Base-by-base conservation (phyloP, 2,329 filamentous ascomycete species). In the Pseudonectria foliicola region DNA sequence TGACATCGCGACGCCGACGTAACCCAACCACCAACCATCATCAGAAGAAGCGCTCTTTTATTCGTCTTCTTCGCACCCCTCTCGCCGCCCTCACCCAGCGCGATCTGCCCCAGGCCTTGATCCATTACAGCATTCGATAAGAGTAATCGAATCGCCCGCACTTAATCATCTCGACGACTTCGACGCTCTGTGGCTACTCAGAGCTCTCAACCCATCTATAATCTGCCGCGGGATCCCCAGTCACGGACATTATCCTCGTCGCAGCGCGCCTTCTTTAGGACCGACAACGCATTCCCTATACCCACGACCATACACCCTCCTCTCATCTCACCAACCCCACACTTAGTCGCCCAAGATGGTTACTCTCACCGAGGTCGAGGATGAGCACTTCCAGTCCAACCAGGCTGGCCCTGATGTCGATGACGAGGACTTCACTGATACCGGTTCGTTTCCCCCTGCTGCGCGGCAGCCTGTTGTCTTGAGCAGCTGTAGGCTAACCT, bases 311-410 rank as follows among this genome's bases (percentile, higher is more conserved):
- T 42, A 33, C 45, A 27, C 13, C 31, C 35, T 28, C 27, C 18
- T 28, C 12, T 25, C 16, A 36, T 40, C 29, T 13, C 33, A 29
- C 27, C 13, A 24, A 16, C 18, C 32, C 33, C 37, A 25, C 13
- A 29, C 31, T 13, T 34, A 48, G 54, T 37, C 45, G 40, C 46
- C 38, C 66, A 80, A 64, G 54, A 95, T 96, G 90, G 90, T 96
- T 64, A 87, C 90, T 67, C 85, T 96, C 60, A 85, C 87, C 60
- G 90, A 96, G 73, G 90, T 96, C 58, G 82, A 93, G 61, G 90
- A 96, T 62, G 89, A 95, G 75, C 85, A 93, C 67, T 94, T 95
- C 72, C 73, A 82, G 67, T 70, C 77, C 62, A 68, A 73, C 49
- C 80, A 83, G 55, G 67, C 79, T 43, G 71, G 76, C 38, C 77